These are phyloP conservation scores for Colletotrichum sansevieriae DNA, from an alignment of 2,329 filamentous ascomycete species.

Conservation along the genomic window DNA sequence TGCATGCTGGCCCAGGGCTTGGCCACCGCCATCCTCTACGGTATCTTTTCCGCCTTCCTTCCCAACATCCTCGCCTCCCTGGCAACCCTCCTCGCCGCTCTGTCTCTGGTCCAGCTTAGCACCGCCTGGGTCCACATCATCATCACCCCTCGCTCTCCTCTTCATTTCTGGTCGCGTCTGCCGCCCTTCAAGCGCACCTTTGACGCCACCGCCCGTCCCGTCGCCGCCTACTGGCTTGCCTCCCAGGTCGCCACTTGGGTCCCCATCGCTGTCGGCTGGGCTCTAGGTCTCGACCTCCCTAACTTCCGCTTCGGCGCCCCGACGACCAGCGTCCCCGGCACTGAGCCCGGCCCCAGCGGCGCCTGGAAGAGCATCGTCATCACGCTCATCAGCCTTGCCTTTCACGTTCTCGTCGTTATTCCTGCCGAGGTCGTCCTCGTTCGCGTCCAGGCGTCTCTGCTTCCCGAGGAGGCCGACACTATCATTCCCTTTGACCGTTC, in stretches of 20 bases:
- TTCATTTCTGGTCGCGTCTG: constrained; percentile 77
- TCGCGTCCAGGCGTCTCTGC: constrained; percentile 88
- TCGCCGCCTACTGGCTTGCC: constrained; percentile 72
- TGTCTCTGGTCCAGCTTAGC: constrained; percentile 76
- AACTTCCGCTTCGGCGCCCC: constrained; percentile 53
- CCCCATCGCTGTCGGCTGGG: constrained; percentile 53
- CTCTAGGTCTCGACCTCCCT: constrained; percentile 59
- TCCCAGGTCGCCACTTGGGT: constrained; percentile 63
- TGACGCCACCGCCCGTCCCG: constrained; percentile 77
- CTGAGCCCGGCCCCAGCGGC: constrained; percentile 53
- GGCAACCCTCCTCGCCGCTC: constrained; percentile 67
- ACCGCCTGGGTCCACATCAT: constrained; percentile 89
- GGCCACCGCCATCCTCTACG: constrained; percentile 53
- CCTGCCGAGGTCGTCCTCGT: constrained; percentile 82
- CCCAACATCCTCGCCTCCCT: constrained; percentile 61
- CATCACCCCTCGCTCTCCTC: constrained; percentile 76
- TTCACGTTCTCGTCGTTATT: constrained; percentile 75
- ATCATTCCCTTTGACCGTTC: constrained; percentile 93
- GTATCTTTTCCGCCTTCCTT: constrained; percentile 59
- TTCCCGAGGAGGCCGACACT: constrained; percentile 84
- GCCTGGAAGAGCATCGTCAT: constrained; percentile 63
- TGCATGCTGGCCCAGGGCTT: constrained; percentile 59
- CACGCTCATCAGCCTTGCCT: constrained; percentile 58
- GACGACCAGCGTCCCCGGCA: constrained; percentile 50
- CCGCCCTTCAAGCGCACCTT: constrained; percentile 74